phyloP scores from a whole-genome alignment of 23 red algal genomes.

The Gracilaria gracilis region DNA sequence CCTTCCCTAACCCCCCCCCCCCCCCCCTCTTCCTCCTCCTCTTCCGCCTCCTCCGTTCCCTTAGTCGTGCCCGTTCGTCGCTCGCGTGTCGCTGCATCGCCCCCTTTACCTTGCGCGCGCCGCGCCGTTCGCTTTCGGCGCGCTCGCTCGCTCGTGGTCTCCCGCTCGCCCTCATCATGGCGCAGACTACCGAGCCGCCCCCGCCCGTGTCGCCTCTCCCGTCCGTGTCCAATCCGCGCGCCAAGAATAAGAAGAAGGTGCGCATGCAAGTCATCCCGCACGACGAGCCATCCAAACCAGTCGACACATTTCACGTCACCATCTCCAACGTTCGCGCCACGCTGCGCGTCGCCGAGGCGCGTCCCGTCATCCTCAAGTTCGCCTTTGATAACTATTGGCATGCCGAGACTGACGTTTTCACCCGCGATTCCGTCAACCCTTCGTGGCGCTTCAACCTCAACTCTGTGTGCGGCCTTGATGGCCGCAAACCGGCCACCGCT shows the following conservation, averaged over 20 bases:
- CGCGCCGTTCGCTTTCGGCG: too few relatives aligned
- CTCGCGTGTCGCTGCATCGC: neutral
- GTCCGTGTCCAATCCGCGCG: constrained; percentile 3
- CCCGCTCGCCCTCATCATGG: neutral
- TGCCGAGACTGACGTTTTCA: constrained; percentile 62
- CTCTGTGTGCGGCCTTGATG: constrained; percentile 40
- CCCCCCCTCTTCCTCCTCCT: neutral
- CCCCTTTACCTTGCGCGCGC: too few relatives aligned
- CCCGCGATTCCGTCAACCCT: constrained; percentile 18
- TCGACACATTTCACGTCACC: constrained; percentile 62
- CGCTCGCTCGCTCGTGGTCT: too few relatives aligned
- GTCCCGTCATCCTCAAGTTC: constrained; percentile 62
- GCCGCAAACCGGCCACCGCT: constrained; percentile 31
- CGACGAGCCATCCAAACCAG: constrained; percentile 43
- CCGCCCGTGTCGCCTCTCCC: neutral
- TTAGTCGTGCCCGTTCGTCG: neutral
- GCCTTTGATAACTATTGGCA: constrained; percentile 65
- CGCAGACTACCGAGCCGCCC: constrained; percentile 4
- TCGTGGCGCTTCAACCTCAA: constrained; percentile 39
- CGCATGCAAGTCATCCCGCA: constrained; percentile 45
- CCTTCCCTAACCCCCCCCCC: neutral
- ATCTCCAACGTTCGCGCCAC: constrained; percentile 50
- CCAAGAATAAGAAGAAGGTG: constrained; percentile 26
- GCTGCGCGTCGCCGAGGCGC: constrained; percentile 43
- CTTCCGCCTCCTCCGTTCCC: neutral